A percentile compares a stretch with the other conserved stretches of the same genome.
Conservation (phyloP, 805 yeast genomes). For the Spathaspora passalidarum region DNA sequence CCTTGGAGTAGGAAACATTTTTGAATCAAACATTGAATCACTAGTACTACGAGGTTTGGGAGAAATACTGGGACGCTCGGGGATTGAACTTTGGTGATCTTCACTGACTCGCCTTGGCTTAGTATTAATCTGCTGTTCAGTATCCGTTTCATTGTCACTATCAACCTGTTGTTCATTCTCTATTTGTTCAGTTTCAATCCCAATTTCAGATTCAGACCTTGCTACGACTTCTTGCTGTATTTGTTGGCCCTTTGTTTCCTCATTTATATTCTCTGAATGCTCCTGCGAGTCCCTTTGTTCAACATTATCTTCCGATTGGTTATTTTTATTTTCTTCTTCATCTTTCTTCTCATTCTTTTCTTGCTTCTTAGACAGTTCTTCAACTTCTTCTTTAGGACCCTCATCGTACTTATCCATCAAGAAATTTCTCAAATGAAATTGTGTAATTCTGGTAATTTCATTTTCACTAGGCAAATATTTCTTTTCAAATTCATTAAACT, state of each 20-base stretch:
- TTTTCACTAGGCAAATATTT: conserved; percentile 84
- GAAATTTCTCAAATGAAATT: conserved; percentile 76
- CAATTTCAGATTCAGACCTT: neutral
- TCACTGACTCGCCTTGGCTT: too few species aligned
- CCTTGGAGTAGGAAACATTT: conserved; percentile 9
- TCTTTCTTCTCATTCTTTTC: conserved; percentile 11
- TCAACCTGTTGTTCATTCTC: too few species aligned
- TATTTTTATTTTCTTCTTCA: neutral
- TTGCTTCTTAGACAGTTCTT: too few species aligned
- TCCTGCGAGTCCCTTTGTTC: neutral
- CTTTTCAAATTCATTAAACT: conserved; percentile 75
- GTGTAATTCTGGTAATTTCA: conserved; percentile 87
- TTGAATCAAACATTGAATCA: conserved; percentile 18
- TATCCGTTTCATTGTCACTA: too few species aligned
- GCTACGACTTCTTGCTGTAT: neutral
- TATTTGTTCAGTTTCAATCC: neutral
- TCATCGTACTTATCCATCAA: conserved; percentile 53
- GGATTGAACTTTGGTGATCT: neutral
- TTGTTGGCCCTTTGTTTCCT: neutral
- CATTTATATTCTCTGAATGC: conserved; percentile 2
- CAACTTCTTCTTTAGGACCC: neutral
- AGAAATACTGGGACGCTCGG: neutral
- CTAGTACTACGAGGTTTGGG: neutral
- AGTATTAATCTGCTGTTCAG: too few species aligned
- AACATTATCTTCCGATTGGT: neutral